Percentiles rank a stretch among this genome's conserved stretches.
Conservation (phyloP, 768 basidiomycete genomes). For the Galerina sulciceps region DNA sequence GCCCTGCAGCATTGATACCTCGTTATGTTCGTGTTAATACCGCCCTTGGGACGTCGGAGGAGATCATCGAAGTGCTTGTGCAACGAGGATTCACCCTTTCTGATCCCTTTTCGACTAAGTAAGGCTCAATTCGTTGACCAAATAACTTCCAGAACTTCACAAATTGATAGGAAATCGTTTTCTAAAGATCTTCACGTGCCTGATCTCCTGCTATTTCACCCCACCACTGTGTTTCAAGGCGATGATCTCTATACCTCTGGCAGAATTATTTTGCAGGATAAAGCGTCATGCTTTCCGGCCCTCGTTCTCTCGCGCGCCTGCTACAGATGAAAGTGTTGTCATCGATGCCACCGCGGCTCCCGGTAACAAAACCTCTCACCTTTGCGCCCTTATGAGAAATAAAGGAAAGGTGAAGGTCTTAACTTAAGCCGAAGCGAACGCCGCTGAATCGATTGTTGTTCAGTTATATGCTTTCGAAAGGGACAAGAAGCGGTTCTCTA, state of each 20-base stretch:
- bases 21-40: constrained; percentile 89
- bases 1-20: constrained; percentile 64
- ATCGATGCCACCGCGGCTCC: constrained; percentile 97
- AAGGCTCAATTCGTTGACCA: constrained; percentile 17
- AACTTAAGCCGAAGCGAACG: not conserved
- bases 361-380: constrained; percentile 96
- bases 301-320: constrained; percentile 79
- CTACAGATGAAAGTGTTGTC: constrained; percentile 54
- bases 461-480: constrained; percentile 90
- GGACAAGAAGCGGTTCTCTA: constrained; percentile 80
- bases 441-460: not conserved
- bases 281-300: constrained; percentile 97
- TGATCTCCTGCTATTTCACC: constrained; percentile 79
- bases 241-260: constrained; percentile 76
- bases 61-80: constrained; percentile 62
- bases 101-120: constrained; percentile 60
- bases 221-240: constrained; percentile 66
- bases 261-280: constrained; percentile 93
- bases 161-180: constrained; percentile 58
- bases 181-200: constrained; percentile 79
- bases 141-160: constrained; percentile 8
- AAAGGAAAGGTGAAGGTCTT: constrained; percentile 68
- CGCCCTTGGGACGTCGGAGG: constrained; percentile 63
- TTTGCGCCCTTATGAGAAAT: constrained; percentile 86
- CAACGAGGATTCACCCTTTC: constrained; percentile 58